Conservation (phyloP, 2,329 filamentous ascomycete species). For the Colletotrichum noveboracense region DNA sequence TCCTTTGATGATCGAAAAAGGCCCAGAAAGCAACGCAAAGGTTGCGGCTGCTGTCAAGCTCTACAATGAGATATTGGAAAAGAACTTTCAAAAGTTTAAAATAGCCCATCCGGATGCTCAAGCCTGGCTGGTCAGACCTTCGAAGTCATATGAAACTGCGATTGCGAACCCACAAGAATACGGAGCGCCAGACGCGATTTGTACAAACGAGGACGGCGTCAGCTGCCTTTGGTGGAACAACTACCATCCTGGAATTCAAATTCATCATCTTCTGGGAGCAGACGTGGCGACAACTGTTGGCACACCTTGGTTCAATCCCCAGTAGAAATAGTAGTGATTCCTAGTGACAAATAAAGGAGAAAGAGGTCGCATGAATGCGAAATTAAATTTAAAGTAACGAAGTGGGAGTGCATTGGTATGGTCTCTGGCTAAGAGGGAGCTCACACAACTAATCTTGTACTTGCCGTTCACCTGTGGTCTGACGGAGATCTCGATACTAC, state of each 20-base stretch:
- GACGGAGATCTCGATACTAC: background rate
- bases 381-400: background rate
- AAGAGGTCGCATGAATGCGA: background rate
- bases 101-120: slow-evolving; percentile 43
- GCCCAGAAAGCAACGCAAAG: slow-evolving; percentile 45
- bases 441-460: background rate
- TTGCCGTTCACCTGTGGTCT: background rate
- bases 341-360: background rate
- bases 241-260: background rate
- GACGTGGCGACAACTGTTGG: background rate
- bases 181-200: background rate
- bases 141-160: slow-evolving; percentile 53
- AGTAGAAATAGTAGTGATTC: background rate
- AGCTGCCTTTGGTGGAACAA: slow-evolving; percentile 2
- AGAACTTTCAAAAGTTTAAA: slow-evolving; percentile 31
- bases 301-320: background rate
- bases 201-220: background rate
- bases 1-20: slow-evolving; percentile 60
- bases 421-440: background rate
- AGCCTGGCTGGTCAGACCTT: slow-evolving; percentile 58
- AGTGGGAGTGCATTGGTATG: background rate
- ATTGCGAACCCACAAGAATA: slow-evolving; percentile 55
- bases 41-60: slow-evolving; percentile 33
- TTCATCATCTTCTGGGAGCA: background rate
- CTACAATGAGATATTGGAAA: slow-evolving; percentile 50